Evolutionary conservation across 2,329 filamentous ascomycete genomes (phyloP).

Genomic region (Exophiala dermatitidis): DNA sequence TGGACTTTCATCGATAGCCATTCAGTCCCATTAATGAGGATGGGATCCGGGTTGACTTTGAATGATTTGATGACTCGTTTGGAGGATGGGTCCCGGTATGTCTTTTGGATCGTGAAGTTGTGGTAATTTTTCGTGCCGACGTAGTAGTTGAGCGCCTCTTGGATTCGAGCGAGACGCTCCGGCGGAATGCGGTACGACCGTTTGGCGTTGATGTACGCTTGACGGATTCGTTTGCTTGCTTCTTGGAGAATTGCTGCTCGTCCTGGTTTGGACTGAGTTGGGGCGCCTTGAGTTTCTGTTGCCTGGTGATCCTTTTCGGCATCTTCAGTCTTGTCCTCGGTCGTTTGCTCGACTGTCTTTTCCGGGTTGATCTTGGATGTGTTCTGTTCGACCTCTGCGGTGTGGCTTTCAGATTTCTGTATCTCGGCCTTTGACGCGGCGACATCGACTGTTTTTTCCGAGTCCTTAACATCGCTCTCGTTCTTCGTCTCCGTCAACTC

Average conservation of each 20-base stretch:
- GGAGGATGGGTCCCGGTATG: constrained; percentile 69
- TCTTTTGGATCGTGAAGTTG: constrained; percentile 95
- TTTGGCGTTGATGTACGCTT: constrained; percentile 74
- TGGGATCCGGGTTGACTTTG: constrained; percentile 63
- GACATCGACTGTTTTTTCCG: neutral
- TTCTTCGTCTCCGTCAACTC: constrained; percentile 15
- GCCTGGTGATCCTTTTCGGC: neutral
- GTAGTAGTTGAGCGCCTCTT: constrained; percentile 67
- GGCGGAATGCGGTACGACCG: constrained; percentile 73
- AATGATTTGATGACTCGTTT: constrained; percentile 93
- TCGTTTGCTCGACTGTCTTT: neutral
- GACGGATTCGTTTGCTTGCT: constrained; percentile 67
- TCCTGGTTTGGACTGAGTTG: neutral
- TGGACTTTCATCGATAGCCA: constrained; percentile 96
- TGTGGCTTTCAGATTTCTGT: neutral
- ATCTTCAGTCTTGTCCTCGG: neutral
- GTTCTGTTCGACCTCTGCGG: neutral
- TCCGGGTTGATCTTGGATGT: no score
- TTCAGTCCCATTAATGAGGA: constrained; percentile 84
- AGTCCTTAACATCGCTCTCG: neutral
- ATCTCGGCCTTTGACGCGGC: neutral
- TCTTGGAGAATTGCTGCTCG: constrained; percentile 48
- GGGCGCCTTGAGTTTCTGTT: neutral
- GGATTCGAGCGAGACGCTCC: constrained; percentile 64
- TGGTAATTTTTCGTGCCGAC: constrained; percentile 85